phyloP scores from a whole-genome alignment of 495 filamentous ascomycete genomes.

The Hyaloscypha finlandica region DNA sequence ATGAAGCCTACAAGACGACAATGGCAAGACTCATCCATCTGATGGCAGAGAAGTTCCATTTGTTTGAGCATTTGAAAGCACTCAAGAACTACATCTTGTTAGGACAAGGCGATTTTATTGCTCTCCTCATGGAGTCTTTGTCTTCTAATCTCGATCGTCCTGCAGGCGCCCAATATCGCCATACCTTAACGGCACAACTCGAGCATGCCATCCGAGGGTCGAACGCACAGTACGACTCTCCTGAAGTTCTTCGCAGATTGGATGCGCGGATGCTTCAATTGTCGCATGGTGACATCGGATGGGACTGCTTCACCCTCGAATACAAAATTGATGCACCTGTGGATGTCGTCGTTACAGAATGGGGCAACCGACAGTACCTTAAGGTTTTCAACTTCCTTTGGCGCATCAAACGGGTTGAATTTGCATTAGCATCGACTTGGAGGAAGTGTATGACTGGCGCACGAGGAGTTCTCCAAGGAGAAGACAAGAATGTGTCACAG shows the following conservation, averaged over 20 bases:
- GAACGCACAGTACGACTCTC: constrained; percentile 92
- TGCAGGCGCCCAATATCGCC: constrained; percentile 91
- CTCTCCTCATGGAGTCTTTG: constrained; percentile 94
- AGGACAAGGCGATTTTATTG: constrained; percentile 97
- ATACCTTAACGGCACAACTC: constrained; percentile 93
- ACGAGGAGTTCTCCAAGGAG: constrained; percentile 81
- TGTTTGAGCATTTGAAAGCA: constrained; percentile 89
- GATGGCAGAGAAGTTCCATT: constrained; percentile 90
- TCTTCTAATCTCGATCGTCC: constrained; percentile 90
- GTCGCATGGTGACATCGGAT: constrained; percentile 94
- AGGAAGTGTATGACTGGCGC: constrained; percentile 95
- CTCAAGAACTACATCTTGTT: constrained; percentile 94
- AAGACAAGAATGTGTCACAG: constrained; percentile 71
- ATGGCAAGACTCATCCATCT: constrained; percentile 94
- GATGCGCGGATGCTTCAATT: constrained; percentile 97
- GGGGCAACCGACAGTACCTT: constrained; percentile 92
- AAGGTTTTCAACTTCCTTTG: constrained; percentile 99
- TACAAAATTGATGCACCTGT: constrained; percentile 98
- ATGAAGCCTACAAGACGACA: constrained; percentile 95
- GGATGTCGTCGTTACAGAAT: constrained; percentile 95
- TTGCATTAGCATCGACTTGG: constrained; percentile 88
- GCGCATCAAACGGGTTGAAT: constrained; percentile 97
- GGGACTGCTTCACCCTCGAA: constrained; percentile 99
- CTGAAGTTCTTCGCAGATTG: constrained; percentile 88
- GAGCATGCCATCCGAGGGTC: constrained; percentile 97